Conservation (phyloP, 768 basidiomycete genomes). For the Mycena olivaceomarginata region DNA sequence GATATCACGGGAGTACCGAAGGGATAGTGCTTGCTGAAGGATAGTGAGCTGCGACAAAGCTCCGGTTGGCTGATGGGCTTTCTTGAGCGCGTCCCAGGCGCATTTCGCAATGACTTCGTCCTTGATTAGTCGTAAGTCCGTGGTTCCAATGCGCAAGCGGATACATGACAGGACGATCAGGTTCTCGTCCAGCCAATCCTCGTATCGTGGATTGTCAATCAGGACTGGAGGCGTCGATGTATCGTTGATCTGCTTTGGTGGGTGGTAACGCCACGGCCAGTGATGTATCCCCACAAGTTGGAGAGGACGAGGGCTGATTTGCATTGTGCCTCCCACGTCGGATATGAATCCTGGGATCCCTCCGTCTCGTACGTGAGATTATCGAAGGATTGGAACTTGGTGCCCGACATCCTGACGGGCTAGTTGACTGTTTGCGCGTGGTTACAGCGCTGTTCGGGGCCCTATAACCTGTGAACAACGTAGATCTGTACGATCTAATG, state of each 20-base stretch:
- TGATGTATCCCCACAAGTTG: conserved; percentile 11
- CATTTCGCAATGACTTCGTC: no score
- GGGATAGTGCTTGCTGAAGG: conserved; percentile 10
- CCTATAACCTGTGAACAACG: no score
- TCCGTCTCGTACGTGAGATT: conserved; percentile 1
- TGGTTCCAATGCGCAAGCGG: no score
- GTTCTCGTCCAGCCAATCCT: no score
- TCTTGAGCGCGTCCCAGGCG: no score
- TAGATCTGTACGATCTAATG: no score
- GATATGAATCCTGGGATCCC: background rate
- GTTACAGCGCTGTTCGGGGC: no score
- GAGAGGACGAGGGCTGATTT: no score
- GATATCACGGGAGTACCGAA: background rate
- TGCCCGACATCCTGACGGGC: background rate
- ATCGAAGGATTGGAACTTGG: conserved; percentile 14
- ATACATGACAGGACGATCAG: no score
- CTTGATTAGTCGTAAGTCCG: no score
- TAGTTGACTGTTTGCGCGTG: conserved; percentile 26
- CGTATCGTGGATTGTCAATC: no score
- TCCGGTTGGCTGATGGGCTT: no score
- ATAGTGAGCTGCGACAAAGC: conserved; percentile 23
- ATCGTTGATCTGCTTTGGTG: background rate
- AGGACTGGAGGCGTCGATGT: background rate
- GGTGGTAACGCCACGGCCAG: conserved; percentile 12
- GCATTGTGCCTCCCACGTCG: background rate